Evolutionary conservation across 768 basidiomycete genomes (phyloP).

Genomic region (Suillus fuscotomentosus): DNA sequence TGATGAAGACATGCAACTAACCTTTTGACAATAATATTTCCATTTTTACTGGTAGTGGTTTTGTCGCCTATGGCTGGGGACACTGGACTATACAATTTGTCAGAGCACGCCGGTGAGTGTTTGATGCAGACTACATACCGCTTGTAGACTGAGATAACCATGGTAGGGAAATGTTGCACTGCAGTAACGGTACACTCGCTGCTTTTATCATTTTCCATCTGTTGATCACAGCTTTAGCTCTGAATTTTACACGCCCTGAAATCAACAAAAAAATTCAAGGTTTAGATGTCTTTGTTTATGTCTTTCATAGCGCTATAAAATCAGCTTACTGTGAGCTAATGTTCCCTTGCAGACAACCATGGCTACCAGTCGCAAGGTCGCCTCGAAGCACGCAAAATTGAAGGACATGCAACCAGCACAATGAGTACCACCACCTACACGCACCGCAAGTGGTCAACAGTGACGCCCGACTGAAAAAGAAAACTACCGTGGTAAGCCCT

Average conservation of each 20-base stretch:
- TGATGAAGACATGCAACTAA: not conserved
- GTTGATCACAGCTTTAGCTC: not conserved
- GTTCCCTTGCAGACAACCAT: not conserved
- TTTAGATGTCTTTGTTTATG: not conserved
- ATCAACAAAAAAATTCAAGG: not conserved
- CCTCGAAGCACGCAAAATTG: not conserved
- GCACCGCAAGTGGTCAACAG: not conserved
- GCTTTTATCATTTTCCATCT: not conserved
- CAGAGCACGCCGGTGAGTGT: not conserved
- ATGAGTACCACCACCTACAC: not conserved
- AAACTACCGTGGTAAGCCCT: not conserved
- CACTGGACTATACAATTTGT: not conserved
- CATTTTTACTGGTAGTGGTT: not conserved
- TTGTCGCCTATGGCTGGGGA: not conserved
- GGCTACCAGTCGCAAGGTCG: not conserved
- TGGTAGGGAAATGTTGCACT: not conserved
- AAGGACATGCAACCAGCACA: not conserved
- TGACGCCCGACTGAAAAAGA: not conserved
- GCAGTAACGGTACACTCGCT: not conserved
- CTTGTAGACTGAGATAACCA: not conserved
- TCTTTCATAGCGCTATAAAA: not conserved
- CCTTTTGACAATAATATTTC: not conserved
- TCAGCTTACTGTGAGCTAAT: not conserved
- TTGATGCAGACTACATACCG: not conserved
- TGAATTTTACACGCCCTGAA: not conserved